A percentile compares a stretch with the other conserved stretches of the same genome.
These are phyloP conservation scores for Chalciporus chontae DNA, from an alignment of 768 basidiomycete species.

Conservation along the genomic window DNA sequence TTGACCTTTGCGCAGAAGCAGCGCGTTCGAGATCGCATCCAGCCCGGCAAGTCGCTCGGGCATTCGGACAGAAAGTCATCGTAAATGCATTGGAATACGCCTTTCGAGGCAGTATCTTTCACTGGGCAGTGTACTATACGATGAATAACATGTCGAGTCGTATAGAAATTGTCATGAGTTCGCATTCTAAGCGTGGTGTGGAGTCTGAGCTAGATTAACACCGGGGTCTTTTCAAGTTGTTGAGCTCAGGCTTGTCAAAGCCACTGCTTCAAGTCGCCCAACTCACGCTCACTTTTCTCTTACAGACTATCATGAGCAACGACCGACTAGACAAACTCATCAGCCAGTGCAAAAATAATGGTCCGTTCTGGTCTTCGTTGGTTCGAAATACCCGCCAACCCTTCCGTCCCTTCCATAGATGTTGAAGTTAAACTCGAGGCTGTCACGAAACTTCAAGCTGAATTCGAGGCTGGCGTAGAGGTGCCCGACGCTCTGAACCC, in stretches of 20 bases:
- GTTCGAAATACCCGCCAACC: constrained; percentile 6
- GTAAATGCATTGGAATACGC: constrained; percentile 3
- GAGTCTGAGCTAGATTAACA: background rate
- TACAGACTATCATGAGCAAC: constrained; percentile 46
- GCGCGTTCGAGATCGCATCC: constrained; percentile 74
- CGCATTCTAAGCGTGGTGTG: background rate
- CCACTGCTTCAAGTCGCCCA: constrained; percentile 8
- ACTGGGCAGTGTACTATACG: too few relatives aligned
- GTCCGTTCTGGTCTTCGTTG: constrained; percentile 34
- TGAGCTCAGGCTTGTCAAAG: constrained; percentile 22
- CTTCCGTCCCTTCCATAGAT: constrained; percentile 42
- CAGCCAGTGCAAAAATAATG: constrained; percentile 62
- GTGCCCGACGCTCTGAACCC: constrained; percentile 36
- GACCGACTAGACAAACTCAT: constrained; percentile 57
- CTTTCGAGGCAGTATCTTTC: too few relatives aligned
- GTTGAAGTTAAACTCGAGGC: constrained; percentile 81
- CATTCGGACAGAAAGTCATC: constrained; percentile 72
- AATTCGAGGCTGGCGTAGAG: constrained; percentile 70
- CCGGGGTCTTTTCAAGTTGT: constrained; percentile 7
- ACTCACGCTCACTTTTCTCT: constrained; percentile 14
- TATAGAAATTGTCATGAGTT: too few relatives aligned
- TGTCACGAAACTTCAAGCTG: constrained; percentile 69
- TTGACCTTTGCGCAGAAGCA: constrained; percentile 62
- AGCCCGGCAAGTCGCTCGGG: constrained; percentile 79
- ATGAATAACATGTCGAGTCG: too few relatives aligned